Conservation (phyloP, 345 rosid species). For the Ailanthus altissimus region DNA sequence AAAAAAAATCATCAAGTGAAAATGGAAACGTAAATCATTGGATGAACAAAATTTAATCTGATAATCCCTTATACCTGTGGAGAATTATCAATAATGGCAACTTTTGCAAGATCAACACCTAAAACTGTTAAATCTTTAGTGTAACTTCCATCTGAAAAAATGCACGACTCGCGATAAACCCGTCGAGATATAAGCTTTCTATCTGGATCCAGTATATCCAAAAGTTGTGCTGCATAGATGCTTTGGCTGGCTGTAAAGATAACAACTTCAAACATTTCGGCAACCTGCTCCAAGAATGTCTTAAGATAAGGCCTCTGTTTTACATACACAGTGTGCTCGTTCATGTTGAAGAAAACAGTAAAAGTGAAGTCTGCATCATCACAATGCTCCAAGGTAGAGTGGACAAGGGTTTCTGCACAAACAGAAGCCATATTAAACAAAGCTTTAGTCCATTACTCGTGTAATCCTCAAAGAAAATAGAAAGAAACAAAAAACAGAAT, state of each 20-base stretch:
- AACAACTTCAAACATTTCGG: conserved; percentile 79
- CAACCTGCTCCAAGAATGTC: conserved; percentile 81
- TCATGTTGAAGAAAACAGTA: conserved; percentile 80
- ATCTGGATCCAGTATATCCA: conserved; percentile 79
- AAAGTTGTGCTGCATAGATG: conserved; percentile 81
- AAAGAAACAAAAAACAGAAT: not conserved
- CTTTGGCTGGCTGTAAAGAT: conserved; percentile 96
- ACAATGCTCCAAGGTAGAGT: conserved; percentile 78
- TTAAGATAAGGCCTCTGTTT: conserved; percentile 83
- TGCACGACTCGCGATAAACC: conserved; percentile 87
- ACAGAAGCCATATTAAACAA: conserved; percentile 14
- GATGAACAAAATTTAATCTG: not conserved
- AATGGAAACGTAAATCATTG: conserved; percentile 9
- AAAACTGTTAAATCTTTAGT: conserved; percentile 90
- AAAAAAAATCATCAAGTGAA: conserved; percentile 1
- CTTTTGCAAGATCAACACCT: conserved; percentile 93
- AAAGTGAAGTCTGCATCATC: conserved; percentile 82
- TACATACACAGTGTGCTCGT: conserved; percentile 84
- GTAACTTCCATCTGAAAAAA: conserved; percentile 81
- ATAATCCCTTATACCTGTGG: conserved; percentile 71
- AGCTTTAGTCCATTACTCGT: not conserved
- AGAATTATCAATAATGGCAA: conserved; percentile 92
- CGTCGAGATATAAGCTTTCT: conserved; percentile 72
- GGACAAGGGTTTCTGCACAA: conserved; percentile 87
- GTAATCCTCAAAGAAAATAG: not conserved